Evolutionary conservation across 1,284 basidiomycete genomes (phyloP), one percentile per base, ranked within the genome.

Genomic region (Ustilago trichophora): DNA sequence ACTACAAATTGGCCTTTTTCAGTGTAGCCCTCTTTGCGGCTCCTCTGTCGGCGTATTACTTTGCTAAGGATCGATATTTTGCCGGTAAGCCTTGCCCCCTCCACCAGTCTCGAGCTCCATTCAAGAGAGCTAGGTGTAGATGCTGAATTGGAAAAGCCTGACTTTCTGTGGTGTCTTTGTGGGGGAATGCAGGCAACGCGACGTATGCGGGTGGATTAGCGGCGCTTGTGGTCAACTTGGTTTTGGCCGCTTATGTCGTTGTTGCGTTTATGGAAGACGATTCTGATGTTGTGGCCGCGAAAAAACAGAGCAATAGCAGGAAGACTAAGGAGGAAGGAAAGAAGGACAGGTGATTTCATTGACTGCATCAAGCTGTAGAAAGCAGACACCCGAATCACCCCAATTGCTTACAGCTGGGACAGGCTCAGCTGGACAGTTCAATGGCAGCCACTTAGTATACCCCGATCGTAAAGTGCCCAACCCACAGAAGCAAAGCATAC

Each of bases 201-300:
- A 79, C 76, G 3, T 77, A 75, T 24, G 76, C 79, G 3, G 79
- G 79, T 2, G 79, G 77, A 12, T 40, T 80, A 16, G 79, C 79
- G 4, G 79, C 79, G 6, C n/a, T 80, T 3, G 72, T 80, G 7
- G 79, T 59, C 7, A 81, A 81, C 49, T 15, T 81, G n/a, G 77
- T 81, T 1, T 51, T 81, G 12, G 60, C 71, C 2, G 75, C 65
- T 6, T 81, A 81, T 52, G 66, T 81, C 12, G 59, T 79, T 3
- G 62, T 65, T 1, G 78, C 78, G 9, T 81, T 80, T 35, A 45
- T 79, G 15, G 79, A 81, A 41, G 78, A 79, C 35, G 54, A 65
- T 44, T 51, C 54, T 12, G 47, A 55, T 16, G 12, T 43, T 12
- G 33, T n/a, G 15, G 36, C 52, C 8, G 10, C 50, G 12, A 38